These are phyloP conservation scores for Sicyos baderoa DNA, from an alignment of 306 rosid species.

Conservation along the genomic window DNA sequence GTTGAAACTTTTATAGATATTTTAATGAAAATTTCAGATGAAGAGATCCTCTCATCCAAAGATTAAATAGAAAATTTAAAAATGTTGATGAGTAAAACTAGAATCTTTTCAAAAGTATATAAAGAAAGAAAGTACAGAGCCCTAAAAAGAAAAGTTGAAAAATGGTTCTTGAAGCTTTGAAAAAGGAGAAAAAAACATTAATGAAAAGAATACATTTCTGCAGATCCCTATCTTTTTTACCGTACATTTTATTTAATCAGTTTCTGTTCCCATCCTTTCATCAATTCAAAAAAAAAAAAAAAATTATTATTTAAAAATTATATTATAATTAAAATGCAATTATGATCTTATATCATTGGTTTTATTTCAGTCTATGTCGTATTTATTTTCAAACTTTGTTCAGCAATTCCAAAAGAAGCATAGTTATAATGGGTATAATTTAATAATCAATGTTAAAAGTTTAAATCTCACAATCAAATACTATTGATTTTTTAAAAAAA, in stretches of 20 bases:
- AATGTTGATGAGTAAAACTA: neutral
- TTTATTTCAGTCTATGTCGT: too few species aligned
- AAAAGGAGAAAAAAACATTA: neutral
- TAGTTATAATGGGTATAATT: too few species aligned
- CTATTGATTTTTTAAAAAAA: too few species aligned
- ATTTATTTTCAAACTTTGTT: too few species aligned
- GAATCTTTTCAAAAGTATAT: neutral
- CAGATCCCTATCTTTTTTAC: neutral
- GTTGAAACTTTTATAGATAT: neutral
- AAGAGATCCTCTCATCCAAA: neutral
- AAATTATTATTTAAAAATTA: too few species aligned
- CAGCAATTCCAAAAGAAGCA: too few species aligned
- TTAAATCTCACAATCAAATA: too few species aligned
- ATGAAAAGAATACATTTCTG: neutral
- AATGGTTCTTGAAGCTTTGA: conserved; percentile 9
- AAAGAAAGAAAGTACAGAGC: neutral
- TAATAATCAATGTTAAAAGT: too few species aligned
- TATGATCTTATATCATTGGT: too few species aligned
- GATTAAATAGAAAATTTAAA: neutral
- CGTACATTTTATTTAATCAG: neutral
- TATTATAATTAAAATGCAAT: too few species aligned
- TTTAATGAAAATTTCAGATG: neutral
- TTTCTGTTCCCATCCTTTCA: neutral
- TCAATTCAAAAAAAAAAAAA: neutral
- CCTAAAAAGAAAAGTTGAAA: neutral